A percentile compares a stretch with the other conserved stretches of the same genome.
Evolutionary conservation across 2,329 filamentous ascomycete genomes (phyloP).

Genomic region (Penicillium occitanis): DNA sequence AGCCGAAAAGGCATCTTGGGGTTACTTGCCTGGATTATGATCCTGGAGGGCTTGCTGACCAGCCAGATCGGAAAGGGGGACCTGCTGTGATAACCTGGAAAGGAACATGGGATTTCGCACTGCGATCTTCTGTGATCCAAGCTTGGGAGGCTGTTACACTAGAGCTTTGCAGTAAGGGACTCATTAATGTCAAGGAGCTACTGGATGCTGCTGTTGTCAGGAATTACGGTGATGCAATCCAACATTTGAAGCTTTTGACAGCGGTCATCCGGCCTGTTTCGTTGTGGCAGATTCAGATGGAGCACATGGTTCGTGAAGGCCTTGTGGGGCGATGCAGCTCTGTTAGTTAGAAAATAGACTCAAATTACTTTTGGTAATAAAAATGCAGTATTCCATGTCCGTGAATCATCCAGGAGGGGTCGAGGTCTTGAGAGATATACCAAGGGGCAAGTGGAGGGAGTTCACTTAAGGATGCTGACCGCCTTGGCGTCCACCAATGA

Average conservation of each 20-base stretch:
- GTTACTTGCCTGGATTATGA: background rate
- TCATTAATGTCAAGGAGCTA: background rate
- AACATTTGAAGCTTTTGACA: background rate
- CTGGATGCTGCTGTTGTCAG: background rate
- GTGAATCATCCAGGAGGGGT: background rate
- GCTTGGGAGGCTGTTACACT: background rate
- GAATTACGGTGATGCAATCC: background rate
- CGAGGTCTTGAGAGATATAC: background rate
- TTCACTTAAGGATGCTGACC: background rate
- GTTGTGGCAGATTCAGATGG: background rate
- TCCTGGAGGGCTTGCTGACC: background rate
- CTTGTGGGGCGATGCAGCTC: background rate
- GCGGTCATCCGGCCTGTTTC: background rate
- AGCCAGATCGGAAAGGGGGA: background rate
- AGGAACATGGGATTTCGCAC: background rate
- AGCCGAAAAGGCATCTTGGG: background rate
- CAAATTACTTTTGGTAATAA: background rate
- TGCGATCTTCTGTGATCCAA: background rate
- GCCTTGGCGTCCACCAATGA: slow-evolving; percentile 3
- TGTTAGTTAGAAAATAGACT: background rate
- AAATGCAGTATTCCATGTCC: background rate
- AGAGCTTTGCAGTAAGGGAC: background rate
- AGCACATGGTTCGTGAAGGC: background rate
- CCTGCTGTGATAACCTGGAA: background rate
- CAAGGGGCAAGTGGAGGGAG: background rate